Evolutionary conservation across 2,329 filamentous ascomycete genomes (phyloP).

Genomic region (Xylariaceae sp.): DNA sequence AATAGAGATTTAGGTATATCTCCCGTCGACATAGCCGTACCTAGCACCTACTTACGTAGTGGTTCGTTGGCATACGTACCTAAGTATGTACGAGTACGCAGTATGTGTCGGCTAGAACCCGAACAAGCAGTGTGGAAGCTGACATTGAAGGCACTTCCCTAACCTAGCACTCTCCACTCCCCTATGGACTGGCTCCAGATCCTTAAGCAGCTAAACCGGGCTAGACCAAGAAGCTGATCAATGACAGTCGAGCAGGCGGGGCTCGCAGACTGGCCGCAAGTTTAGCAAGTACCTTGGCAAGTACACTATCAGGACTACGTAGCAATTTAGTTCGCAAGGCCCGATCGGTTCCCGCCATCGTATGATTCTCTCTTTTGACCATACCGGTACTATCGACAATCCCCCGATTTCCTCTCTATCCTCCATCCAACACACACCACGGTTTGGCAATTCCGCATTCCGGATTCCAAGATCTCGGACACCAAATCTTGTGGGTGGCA

Average conservation of each 20-base stretch:
- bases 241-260: neutral
- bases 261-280: constrained; percentile 11
- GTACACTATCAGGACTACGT: too few species aligned
- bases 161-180: neutral
- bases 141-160: neutral
- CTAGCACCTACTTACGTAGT: too few species aligned
- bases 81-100: too few species aligned
- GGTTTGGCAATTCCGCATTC: constrained; percentile 19
- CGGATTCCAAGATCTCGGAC: constrained; percentile 26
- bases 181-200: neutral
- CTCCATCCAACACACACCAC: constrained; percentile 7
- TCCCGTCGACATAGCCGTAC: too few species aligned
- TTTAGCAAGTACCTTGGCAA: neutral
- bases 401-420: constrained; percentile 16
- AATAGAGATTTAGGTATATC: neutral
- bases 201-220: neutral
- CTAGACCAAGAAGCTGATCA: constrained; percentile 15
- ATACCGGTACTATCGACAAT: constrained; percentile 12
- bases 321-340: neutral
- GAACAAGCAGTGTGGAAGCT: too few species aligned
- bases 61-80: too few species aligned
- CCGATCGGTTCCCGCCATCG: neutral
- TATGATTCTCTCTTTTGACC: constrained; percentile 23
- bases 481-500: constrained; percentile 12
- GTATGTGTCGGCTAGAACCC: neutral